Evolutionary conservation across 148 eudicot species (phyloP).

Genomic region (Fagopyrum tataricum): DNA sequence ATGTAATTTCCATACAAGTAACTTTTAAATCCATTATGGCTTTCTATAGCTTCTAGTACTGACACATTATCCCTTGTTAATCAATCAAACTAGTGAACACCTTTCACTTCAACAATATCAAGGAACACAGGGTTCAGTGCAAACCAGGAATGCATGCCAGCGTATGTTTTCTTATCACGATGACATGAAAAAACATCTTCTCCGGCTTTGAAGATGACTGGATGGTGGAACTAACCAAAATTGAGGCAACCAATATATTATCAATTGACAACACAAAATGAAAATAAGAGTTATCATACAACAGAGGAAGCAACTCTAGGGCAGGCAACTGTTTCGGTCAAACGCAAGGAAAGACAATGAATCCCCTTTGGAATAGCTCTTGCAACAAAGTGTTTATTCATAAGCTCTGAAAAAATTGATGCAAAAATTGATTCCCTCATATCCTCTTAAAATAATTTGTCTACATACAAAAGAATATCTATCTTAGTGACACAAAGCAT

Average conservation of each 20-base stretch:
- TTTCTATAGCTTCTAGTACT: conserved; percentile 97
- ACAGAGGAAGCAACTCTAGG: conserved; percentile 81
- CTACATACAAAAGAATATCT: conserved; percentile 28
- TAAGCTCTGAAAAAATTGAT: too few relatives aligned
- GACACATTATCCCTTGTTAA: conserved; percentile 96
- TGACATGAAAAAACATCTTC: conserved; percentile 88
- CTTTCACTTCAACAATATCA: conserved; percentile 91
- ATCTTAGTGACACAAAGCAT: not conserved
- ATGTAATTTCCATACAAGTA: conserved; percentile 94
- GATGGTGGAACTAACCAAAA: conserved; percentile 80
- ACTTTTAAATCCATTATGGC: conserved; percentile 65
- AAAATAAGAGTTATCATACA: conserved; percentile 73
- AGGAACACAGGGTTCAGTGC: conserved; percentile 81
- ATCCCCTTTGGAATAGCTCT: conserved; percentile 94
- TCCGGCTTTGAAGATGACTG: conserved; percentile 71
- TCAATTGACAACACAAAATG: conserved; percentile 88
- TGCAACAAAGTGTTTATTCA: conserved; percentile 97
- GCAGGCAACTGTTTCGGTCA: conserved; percentile 97
- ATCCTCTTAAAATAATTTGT: conserved; percentile 85
- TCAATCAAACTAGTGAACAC: conserved; percentile 99
- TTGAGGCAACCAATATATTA: conserved; percentile 92
- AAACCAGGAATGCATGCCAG: conserved; percentile 99
- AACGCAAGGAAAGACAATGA: conserved; percentile 89
- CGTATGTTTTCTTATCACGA: conserved; percentile 96
- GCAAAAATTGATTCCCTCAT: conserved; percentile 84